phyloP scores from a whole-genome alignment of 2,329 filamentous ascomycete genomes.

The Chaetothyriales sp. region DNA sequence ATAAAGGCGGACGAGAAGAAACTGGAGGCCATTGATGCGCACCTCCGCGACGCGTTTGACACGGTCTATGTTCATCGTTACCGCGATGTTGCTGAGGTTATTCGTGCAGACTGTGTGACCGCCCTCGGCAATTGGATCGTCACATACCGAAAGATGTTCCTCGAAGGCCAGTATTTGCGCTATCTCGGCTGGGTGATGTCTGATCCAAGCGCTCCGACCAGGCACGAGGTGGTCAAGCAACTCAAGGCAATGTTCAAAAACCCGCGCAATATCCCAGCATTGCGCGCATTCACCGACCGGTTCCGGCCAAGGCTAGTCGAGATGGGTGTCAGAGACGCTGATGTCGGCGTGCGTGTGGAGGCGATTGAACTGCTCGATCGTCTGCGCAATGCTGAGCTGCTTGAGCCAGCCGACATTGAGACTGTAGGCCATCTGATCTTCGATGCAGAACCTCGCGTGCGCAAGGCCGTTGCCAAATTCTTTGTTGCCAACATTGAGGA shows the following conservation, averaged over 20 bases:
- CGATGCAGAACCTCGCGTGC: conserved; percentile 67
- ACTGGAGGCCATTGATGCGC: conserved; percentile 52
- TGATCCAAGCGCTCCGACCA: conserved; percentile 57
- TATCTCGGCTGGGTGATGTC: conserved; percentile 95
- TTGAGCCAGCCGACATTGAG: conserved; percentile 86
- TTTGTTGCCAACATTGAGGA: conserved; percentile 80
- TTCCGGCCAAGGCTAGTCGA: conserved; percentile 80
- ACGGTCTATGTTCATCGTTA: conserved; percentile 91
- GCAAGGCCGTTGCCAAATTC: conserved; percentile 78
- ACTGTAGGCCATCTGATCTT: conserved; percentile 76
- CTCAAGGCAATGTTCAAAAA: conserved; percentile 65
- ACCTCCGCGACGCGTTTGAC: conserved; percentile 76
- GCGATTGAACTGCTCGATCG: conserved; percentile 70
- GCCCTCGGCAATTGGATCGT: conserved; percentile 82
- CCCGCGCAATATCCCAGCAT: conserved; percentile 56
- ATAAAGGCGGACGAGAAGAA: conserved; percentile 55
- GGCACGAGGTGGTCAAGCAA: conserved; percentile 76
- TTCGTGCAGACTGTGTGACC: conserved; percentile 74
- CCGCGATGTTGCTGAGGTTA: conserved; percentile 78
- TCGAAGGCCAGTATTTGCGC: conserved; percentile 76
- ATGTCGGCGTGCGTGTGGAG: conserved; percentile 61
- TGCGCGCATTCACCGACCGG: conserved; percentile 84
- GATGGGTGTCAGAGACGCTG: conserved; percentile 76
- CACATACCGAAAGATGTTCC: conserved; percentile 69
- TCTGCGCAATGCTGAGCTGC: conserved; percentile 65